Evolutionary conservation across 805 yeast species (phyloP), one percentile per base, ranked within the genome.

Genomic region (Pichia ethanolica): DNA sequence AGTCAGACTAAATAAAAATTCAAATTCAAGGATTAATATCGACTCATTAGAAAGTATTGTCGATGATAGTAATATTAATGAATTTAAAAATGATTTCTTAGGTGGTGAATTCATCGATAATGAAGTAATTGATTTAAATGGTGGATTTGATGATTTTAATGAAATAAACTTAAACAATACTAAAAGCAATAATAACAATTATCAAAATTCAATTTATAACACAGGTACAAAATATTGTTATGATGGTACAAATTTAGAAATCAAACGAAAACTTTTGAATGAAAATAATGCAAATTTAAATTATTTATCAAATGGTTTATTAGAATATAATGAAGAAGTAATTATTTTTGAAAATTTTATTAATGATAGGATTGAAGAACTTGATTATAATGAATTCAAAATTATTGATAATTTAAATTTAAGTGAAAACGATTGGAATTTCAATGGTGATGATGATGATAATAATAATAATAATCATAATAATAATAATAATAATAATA

Each of bases 261-360:
- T 43, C 26, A 43, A 27, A 30, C 9, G 2, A 33, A 14, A 45
- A 13, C 12, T 14, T 8, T 14, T 40, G 28, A 33, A 8, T 28
- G n/a, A 32, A 6, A 32, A 28, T 5, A 39, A 33, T 32, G 37
- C 48, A 13, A 5, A 20, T 5, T 20, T 42, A 25, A 34, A 40
- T 20, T 48, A 53, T 36, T 47, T 53, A 33, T 38, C 51, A n/a
- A 48, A 44, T 44, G 56, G 53, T 1, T 9, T 53, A 11, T 37
- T 51, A 14, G 49, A 49, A 38, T 53, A 41, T n/a, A 48, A 53
- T 28, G 43, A 49, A 37, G 52, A 49, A 33, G 14, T 40, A 3
- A 9, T 33, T 3, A 20, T 33, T 8, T 49, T 49, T 38, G 46
- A 49, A 34, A 42, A 45, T 20, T 49, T 45, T 33, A 25, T 49